phyloP scores from a whole-genome alignment of 306 rosid species.

The Benincasa hispida region DNA sequence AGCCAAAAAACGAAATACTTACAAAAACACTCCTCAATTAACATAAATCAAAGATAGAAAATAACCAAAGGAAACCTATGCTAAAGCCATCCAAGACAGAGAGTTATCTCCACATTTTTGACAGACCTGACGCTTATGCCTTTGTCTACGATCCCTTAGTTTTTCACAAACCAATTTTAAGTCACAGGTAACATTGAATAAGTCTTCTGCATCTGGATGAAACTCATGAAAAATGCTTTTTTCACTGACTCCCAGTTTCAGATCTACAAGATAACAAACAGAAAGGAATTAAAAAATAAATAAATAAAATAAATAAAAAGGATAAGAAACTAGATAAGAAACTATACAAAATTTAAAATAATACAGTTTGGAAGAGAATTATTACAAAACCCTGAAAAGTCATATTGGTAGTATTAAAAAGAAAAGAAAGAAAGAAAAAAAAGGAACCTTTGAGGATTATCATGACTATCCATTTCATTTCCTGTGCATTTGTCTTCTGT shows the following conservation, averaged over 20 bases:
- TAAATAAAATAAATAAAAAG: too few species aligned
- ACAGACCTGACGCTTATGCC: conserved; percentile 83
- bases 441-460: conserved; percentile 71
- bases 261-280: conserved; percentile 44
- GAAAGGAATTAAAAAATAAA: neutral
- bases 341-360: neutral
- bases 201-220: conserved; percentile 97
- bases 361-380: neutral
- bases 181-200: conserved; percentile 94
- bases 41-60: neutral
- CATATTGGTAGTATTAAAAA: conserved; percentile 4
- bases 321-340: too few species aligned
- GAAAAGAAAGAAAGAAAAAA: neutral
- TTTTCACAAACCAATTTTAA: conserved; percentile 93
- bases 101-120: conserved; percentile 6
- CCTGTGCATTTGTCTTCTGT: conserved; percentile 78
- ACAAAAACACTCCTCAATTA: neutral
- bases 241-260: conserved; percentile 90
- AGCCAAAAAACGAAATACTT: neutral
- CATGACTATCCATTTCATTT: conserved; percentile 99
- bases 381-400: neutral
- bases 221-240: conserved; percentile 85
- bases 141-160: conserved; percentile 60
- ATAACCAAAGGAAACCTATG: neutral
- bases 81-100: neutral